phyloP scores from a whole-genome alignment of 495 filamentous ascomycete species.

The Hyaloscypha variabilis region DNA sequence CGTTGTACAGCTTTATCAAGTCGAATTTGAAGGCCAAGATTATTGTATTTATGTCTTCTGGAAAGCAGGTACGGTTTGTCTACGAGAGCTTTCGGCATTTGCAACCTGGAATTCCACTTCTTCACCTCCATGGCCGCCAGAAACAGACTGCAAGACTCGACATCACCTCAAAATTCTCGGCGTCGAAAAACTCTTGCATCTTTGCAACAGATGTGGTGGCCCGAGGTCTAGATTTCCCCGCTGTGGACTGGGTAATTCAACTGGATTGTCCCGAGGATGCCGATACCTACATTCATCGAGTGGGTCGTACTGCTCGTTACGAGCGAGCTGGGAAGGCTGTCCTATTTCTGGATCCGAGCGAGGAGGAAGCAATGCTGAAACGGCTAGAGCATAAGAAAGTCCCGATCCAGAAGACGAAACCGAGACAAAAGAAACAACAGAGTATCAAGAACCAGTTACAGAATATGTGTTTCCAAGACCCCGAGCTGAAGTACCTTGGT shows the following conservation, averaged over 20 bases:
- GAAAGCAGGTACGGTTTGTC: constrained; percentile 94
- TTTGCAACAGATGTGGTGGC: constrained; percentile 96
- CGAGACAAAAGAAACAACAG: constrained; percentile 86
- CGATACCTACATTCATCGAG: constrained; percentile 96
- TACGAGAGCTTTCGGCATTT: constrained; percentile 92
- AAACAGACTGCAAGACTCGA: constrained; percentile 87
- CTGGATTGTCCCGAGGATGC: constrained; percentile 94
- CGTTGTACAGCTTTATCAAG: constrained; percentile 87
- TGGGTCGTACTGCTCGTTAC: constrained; percentile 93
- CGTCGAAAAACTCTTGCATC: constrained; percentile 78
- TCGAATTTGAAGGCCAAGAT: constrained; percentile 90
- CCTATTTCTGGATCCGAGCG: constrained; percentile 87
- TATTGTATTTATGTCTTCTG: constrained; percentile 89
- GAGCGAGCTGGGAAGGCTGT: constrained; percentile 86
- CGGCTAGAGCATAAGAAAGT: constrained; percentile 87
- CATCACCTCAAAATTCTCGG: constrained; percentile 79
- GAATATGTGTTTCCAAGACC: constrained; percentile 92
- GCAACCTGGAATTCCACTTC: constrained; percentile 92
- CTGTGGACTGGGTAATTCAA: constrained; percentile 97
- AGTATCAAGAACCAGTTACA: constrained; percentile 82
- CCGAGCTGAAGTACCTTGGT: constrained; percentile 90
- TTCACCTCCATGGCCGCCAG: constrained; percentile 93
- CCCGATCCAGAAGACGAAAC: constrained; percentile 78
- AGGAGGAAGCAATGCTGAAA: constrained; percentile 84
- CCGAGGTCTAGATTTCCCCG: constrained; percentile 91